Percentiles rank a stretch among this genome's conserved stretches.
Evolutionary conservation across 768 basidiomycete species (phyloP).

Genomic region (Termitomyces sp.): DNA sequence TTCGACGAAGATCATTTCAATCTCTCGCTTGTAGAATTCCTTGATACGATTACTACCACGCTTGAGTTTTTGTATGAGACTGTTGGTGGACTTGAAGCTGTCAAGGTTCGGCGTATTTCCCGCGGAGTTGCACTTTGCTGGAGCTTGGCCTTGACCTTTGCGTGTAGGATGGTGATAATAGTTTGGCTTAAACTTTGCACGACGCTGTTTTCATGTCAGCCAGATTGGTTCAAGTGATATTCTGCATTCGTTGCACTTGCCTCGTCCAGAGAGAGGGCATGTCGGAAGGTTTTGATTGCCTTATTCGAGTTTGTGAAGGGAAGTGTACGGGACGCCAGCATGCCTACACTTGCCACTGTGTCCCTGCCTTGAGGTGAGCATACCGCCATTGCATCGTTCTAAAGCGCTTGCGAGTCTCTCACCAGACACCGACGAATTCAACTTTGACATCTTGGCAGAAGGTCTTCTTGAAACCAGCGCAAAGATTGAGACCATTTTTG

Average conservation of each 20-base stretch:
- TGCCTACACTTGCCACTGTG: constrained; percentile 72
- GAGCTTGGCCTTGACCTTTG: constrained; percentile 7
- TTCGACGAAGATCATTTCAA: constrained; percentile 1
- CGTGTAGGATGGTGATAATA: constrained; percentile 46
- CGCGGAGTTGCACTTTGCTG: constrained; percentile 21
- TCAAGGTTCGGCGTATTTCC: constrained; percentile 14
- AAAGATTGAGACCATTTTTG: constrained; percentile 35
- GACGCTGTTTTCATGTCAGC: constrained; percentile 36
- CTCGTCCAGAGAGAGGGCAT: constrained; percentile 76
- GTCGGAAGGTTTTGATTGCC: constrained; percentile 65
- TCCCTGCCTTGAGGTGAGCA: constrained; percentile 46
- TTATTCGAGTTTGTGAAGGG: constrained; percentile 65
- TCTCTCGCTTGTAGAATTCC: constrained; percentile 3
- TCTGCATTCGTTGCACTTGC: constrained; percentile 26
- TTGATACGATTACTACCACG: constrained; percentile 1
- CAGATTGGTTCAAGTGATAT: background rate
- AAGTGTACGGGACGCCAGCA: constrained; percentile 50
- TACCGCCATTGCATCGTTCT: background rate
- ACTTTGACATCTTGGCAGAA: constrained; percentile 64
- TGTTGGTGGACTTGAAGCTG: background rate
- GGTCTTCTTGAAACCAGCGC: constrained; percentile 64
- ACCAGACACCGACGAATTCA: constrained; percentile 84
- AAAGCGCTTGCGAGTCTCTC: constrained; percentile 17
- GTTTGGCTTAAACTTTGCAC: constrained; percentile 61
- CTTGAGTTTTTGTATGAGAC: constrained; percentile 3